phyloP scores from a whole-genome alignment of 1,139 yeast species.

The Diutina scorzettiae region DNA sequence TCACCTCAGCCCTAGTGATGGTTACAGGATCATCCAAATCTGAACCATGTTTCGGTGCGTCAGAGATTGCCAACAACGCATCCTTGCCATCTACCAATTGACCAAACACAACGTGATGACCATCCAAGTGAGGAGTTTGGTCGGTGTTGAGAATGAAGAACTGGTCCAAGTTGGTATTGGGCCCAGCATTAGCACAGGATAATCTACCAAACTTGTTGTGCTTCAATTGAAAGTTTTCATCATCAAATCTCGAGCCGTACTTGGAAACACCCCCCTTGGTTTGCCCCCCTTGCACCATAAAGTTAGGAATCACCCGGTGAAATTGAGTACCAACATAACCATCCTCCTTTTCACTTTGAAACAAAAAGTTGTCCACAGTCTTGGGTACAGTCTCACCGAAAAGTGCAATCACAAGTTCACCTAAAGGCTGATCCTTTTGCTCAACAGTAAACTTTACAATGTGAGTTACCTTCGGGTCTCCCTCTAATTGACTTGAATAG shows the following conservation, averaged over 20 bases:
- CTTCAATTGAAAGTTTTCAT: constrained; percentile 24
- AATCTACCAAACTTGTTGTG: constrained; percentile 29
- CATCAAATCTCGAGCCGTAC: constrained; percentile 17
- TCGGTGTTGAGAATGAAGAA: constrained; percentile 25
- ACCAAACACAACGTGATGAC: constrained; percentile 48
- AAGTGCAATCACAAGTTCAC: constrained; percentile 13
- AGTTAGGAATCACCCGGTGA: constrained; percentile 27
- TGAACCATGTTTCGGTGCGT: not conserved
- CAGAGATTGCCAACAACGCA: constrained; percentile 10
- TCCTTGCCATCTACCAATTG: constrained; percentile 29
- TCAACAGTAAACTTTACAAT: constrained; percentile 9
- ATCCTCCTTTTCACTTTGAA: constrained; percentile 21
- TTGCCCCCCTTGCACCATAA: constrained; percentile 33
- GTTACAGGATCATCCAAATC: not conserved
- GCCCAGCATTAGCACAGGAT: constrained; percentile 33
- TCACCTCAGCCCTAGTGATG: constrained; percentile 1
- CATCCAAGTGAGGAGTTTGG: constrained; percentile 25
- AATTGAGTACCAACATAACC: constrained; percentile 23
- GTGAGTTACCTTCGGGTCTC: constrained; percentile 11
- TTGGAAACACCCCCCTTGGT: constrained; percentile 21
- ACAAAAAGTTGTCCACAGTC: constrained; percentile 28
- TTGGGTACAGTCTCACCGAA: constrained; percentile 21
- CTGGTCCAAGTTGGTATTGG: constrained; percentile 31
- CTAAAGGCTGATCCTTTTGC: constrained; percentile 8
- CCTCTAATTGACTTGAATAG: not conserved